Conservation (phyloP, 2,329 filamentous ascomycete species). For the Claviceps purpurea region DNA sequence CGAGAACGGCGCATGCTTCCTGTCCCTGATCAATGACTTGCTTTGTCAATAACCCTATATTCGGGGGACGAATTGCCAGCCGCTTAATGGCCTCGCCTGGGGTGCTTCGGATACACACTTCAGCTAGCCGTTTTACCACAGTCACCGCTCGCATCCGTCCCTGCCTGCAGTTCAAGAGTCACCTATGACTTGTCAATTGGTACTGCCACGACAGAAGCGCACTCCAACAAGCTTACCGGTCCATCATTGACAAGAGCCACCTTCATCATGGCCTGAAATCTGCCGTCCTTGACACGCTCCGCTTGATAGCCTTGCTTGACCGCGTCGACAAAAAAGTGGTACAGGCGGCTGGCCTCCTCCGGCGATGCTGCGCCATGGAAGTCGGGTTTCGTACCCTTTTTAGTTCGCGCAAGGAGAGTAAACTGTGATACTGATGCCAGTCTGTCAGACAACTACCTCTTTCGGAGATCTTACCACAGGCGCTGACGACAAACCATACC, state of each 20-base stretch:
- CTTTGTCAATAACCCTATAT: not conserved
- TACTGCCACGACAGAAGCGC: not conserved
- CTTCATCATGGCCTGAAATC: conserved; percentile 99
- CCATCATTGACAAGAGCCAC: conserved; percentile 84
- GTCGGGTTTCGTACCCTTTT: conserved; percentile 89
- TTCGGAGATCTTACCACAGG: not conserved
- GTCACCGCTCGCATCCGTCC: conserved; percentile 1
- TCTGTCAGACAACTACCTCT: not conserved
- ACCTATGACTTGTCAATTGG: conserved; percentile 8
- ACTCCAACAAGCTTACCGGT: conserved; percentile 33
- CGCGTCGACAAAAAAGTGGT: conserved; percentile 69
- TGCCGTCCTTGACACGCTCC: conserved; percentile 80
- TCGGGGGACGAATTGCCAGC: not conserved
- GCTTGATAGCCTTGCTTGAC: conserved; percentile 57
- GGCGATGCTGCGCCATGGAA: conserved; percentile 80
- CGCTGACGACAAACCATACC: conserved; percentile 36
- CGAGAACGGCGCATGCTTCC: not conserved
- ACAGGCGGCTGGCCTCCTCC: conserved; percentile 66
- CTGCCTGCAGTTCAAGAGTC: conserved; percentile 12
- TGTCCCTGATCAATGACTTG: not conserved
- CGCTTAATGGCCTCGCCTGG: not conserved
- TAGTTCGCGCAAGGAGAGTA: conserved; percentile 82
- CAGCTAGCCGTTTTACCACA: not conserved
- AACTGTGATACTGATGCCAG: conserved; percentile 73
- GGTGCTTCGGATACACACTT: not conserved